These are phyloP conservation scores for Arachis monticola DNA, from an alignment of 331 rosid species.

Conservation along the genomic window DNA sequence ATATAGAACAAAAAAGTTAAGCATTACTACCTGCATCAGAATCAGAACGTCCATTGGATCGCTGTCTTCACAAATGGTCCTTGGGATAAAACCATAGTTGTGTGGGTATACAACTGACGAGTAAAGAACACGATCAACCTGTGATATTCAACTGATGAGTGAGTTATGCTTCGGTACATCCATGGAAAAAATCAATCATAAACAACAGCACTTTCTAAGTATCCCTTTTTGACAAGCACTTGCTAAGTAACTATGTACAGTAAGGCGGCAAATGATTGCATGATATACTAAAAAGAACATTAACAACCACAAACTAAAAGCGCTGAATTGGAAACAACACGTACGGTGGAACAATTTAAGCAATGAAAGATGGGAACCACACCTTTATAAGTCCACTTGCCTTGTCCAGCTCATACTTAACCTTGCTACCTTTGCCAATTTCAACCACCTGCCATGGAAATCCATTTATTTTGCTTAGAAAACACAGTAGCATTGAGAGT, in stretches of 20 bases:
- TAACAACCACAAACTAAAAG: conserved; percentile 9
- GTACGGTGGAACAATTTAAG: no score
- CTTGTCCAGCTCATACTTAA: conserved; percentile 96
- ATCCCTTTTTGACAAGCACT: no score
- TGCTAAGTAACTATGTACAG: background rate
- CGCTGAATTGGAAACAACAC: conserved; percentile 5
- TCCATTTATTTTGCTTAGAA: conserved; percentile 30
- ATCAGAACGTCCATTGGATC: conserved; percentile 96
- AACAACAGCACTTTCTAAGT: background rate
- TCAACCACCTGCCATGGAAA: conserved; percentile 82
- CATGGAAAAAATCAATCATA: conserved; percentile 27
- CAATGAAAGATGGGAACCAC: conserved; percentile 21
- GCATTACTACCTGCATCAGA: conserved; percentile 85
- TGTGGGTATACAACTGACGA: conserved; percentile 98
- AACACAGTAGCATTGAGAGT: conserved; percentile 10
- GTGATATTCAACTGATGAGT: no score
- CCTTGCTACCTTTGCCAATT: conserved; percentile 94
- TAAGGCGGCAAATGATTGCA: conserved; percentile 14
- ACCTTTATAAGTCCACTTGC: conserved; percentile 90
- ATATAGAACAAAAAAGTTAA: conserved; percentile 30
- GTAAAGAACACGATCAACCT: conserved; percentile 97
- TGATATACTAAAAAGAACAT: background rate
- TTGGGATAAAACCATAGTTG: conserved; percentile 95
- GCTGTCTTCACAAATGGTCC: conserved; percentile 94
- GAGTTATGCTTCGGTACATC: conserved; percentile 33